Evolutionary conservation across 345 rosid species (phyloP).

Genomic region (Trapa incisa): DNA sequence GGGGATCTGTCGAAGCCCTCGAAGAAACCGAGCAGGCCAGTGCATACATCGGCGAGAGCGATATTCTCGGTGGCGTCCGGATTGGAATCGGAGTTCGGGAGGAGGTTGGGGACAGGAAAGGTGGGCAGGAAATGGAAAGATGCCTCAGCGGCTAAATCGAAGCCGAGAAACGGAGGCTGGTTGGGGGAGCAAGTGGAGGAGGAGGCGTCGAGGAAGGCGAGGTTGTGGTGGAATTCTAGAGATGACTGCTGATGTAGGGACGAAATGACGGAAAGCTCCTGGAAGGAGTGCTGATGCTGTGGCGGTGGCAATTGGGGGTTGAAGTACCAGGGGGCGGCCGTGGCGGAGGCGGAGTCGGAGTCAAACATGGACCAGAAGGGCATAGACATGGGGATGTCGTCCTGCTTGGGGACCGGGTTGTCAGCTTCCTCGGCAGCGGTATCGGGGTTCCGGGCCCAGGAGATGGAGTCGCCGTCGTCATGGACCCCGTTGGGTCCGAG

Average conservation of each 20-base stretch:
- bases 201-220: conserved; percentile 36
- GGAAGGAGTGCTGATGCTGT: conserved; percentile 18
- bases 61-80: not conserved
- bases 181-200: conserved; percentile 17
- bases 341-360: conserved; percentile 25
- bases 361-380: conserved; percentile 63
- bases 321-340: not conserved
- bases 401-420: conserved; percentile 14
- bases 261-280: conserved; percentile 36
- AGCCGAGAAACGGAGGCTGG: conserved; percentile 8
- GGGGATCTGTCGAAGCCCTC: conserved; percentile 43
- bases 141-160: conserved; percentile 7
- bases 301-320: conserved; percentile 28
- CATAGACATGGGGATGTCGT: conserved; percentile 13
- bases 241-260: conserved; percentile 19
- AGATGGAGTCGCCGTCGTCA: conserved; percentile 29
- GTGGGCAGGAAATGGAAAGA: conserved; percentile 15
- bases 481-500: conserved; percentile 38
- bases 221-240: conserved; percentile 10
- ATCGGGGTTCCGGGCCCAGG: conserved; percentile 44
- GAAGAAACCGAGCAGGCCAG: conserved; percentile 20
- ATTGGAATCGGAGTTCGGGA: conserved; percentile 24
- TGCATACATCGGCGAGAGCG: not conserved
- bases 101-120: conserved; percentile 27
- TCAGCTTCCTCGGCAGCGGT: conserved; percentile 8